Evolutionary conservation across 1,284 basidiomycete species (phyloP).

Genomic region (Ustilago nuda): DNA sequence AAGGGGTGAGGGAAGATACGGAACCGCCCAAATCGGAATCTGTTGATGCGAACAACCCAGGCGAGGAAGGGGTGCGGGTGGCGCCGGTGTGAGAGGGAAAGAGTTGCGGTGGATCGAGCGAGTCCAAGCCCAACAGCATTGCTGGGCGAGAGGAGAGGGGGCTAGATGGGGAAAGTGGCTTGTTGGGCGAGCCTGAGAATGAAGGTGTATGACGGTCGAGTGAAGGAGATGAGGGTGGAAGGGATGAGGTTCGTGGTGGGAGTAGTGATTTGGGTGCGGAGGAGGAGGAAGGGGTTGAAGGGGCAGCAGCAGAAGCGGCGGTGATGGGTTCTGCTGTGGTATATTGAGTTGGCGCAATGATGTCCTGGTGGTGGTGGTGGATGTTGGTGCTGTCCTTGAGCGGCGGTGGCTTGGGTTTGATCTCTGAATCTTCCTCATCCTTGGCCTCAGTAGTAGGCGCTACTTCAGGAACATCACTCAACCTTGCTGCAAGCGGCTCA

Average conservation of each 20-base stretch:
- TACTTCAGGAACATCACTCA: conserved; percentile 25
- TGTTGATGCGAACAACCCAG: conserved; percentile 28
- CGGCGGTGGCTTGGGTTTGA: neutral
- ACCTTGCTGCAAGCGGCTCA: conserved; percentile 2
- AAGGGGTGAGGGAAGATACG: conserved; percentile 30
- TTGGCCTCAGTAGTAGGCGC: neutral
- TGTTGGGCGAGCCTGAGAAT: conserved; percentile 44
- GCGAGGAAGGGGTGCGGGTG: conserved; percentile 23
- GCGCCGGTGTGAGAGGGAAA: neutral
- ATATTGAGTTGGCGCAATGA: neutral
- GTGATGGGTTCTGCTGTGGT: neutral
- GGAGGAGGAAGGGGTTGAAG: neutral
- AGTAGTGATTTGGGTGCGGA: conserved; percentile 20
- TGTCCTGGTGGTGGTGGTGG: neutral
- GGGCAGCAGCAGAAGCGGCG: neutral
- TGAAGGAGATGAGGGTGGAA: conserved; percentile 32
- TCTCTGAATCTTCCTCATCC: neutral
- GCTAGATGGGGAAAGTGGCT: conserved; percentile 24
- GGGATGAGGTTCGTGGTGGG: conserved; percentile 40
- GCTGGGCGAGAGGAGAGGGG: conserved; percentile 28
- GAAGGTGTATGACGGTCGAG: conserved; percentile 15
- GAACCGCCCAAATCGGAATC: conserved; percentile 48
- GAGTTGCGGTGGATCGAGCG: conserved; percentile 30
- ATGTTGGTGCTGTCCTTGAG: neutral
- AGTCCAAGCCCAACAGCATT: conserved; percentile 32